These are phyloP conservation scores for Schizothecium vesticola DNA, from an alignment of 495 filamentous ascomycete species.

Conservation along the genomic window DNA sequence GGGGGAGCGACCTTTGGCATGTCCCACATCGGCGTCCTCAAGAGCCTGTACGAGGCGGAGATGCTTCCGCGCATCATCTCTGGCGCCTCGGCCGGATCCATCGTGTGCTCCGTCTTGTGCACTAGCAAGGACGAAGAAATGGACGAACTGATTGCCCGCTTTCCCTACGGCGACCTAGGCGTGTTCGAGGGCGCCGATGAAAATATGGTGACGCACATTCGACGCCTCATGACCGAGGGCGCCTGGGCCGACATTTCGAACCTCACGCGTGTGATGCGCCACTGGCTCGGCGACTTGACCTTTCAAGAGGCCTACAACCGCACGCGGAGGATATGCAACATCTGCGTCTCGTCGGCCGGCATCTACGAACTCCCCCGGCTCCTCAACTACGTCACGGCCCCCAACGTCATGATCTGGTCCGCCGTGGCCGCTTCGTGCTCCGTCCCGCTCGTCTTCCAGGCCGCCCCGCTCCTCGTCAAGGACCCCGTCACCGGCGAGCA, in stretches of 20 bases:
- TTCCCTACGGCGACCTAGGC: slow-evolving; percentile 73
- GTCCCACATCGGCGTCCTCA: slow-evolving; percentile 93
- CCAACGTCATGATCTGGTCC: slow-evolving; percentile 94
- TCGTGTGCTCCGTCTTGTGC: slow-evolving; percentile 82
- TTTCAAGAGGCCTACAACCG: slow-evolving; percentile 95
- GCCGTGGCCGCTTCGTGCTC: slow-evolving; percentile 93
- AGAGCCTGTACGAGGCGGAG: slow-evolving; percentile 67
- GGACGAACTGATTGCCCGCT: slow-evolving; percentile 61
- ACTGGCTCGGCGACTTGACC: slow-evolving; percentile 77
- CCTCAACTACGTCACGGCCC: slow-evolving; percentile 88
- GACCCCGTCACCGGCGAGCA: slow-evolving; percentile 74
- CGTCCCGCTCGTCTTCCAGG: slow-evolving; percentile 79
- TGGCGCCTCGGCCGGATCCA: slow-evolving; percentile 89
- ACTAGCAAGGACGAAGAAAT: slow-evolving; percentile 82
- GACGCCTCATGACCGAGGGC: slow-evolving; percentile 72
- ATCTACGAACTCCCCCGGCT: slow-evolving; percentile 81
- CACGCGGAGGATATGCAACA: slow-evolving; percentile 84
- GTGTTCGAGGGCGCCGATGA: slow-evolving; percentile 77
- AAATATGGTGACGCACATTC: slow-evolving; percentile 60
- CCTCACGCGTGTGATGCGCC: slow-evolving; percentile 72
- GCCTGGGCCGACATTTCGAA: slow-evolving; percentile 78
- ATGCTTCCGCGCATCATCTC: slow-evolving; percentile 89
- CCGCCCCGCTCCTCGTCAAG: slow-evolving; percentile 73
- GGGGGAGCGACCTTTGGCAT: slow-evolving; percentile 94
- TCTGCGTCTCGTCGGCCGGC: slow-evolving; percentile 81